A percentile compares a stretch with the other conserved stretches of the same genome.
Evolutionary conservation across 305 asterid species (phyloP).

Genomic region (Solanum hybrid): DNA sequence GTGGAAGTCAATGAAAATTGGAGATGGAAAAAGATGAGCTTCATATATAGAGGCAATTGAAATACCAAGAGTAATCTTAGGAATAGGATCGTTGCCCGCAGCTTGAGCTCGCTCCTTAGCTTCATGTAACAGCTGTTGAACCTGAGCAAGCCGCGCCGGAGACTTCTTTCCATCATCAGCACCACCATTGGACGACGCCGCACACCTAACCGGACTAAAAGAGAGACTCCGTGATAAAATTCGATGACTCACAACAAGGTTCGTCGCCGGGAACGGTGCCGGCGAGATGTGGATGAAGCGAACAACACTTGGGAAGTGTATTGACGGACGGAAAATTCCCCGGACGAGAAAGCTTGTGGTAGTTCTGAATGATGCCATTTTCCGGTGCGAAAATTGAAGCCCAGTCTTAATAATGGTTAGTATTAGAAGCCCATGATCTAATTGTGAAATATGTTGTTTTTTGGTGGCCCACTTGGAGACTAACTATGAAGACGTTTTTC

Average conservation of each 20-base stretch:
- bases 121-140: constrained; percentile 41
- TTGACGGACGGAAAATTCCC: constrained; percentile 36
- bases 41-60: background rate
- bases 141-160: constrained; percentile 71
- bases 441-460: too few species aligned
- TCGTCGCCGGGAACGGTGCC: constrained; percentile 5
- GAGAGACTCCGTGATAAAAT: constrained; percentile 15
- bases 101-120: constrained; percentile 69
- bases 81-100: constrained; percentile 61
- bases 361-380: constrained; percentile 47
- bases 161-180: constrained; percentile 53
- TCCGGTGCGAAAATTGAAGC: background rate
- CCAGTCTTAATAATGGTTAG: background rate
- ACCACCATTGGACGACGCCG: constrained; percentile 37
- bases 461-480: too few species aligned
- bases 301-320: constrained; percentile 2
- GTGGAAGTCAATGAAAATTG: background rate
- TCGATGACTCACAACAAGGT: background rate
- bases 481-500: too few species aligned
- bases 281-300: constrained; percentile 12
- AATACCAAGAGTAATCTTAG: constrained; percentile 66
- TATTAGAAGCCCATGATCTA: too few species aligned
- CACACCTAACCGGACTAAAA: constrained; percentile 32
- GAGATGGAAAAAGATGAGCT: background rate
- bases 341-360: constrained; percentile 28